phyloP scores from a whole-genome alignment of 345 rosid species.

The Aquilaria yunnanensis region DNA sequence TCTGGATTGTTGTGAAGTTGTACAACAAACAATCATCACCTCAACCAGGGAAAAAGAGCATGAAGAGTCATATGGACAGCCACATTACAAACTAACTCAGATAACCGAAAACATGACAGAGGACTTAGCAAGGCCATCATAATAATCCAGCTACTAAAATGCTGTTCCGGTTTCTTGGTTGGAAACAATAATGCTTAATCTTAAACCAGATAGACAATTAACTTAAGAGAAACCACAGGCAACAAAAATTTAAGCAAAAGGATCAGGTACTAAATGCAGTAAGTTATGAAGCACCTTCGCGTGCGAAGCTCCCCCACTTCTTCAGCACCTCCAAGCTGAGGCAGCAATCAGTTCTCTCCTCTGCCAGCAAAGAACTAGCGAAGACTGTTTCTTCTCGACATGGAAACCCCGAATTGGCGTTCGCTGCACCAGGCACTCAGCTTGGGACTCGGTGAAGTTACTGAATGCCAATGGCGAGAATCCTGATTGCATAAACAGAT shows the following conservation, averaged over 20 bases:
- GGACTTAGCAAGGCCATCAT: conserved; percentile 22
- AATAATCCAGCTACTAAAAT: conserved; percentile 27
- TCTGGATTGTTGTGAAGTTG: conserved; percentile 18
- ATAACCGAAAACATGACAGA: conserved; percentile 13
- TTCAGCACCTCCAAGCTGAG: conserved; percentile 86
- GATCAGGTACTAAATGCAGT: conserved; percentile 31
- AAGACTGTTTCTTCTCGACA: conserved; percentile 68
- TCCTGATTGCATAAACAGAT: conserved; percentile 60
- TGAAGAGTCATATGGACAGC: conserved; percentile 12
- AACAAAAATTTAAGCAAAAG: conserved; percentile 17
- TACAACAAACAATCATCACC: conserved; percentile 17
- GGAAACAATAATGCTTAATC: conserved; percentile 22
- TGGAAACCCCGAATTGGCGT: conserved; percentile 67
- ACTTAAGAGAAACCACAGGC: conserved; percentile 26
- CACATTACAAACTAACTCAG: conserved; percentile 17
- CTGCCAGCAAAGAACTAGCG: conserved; percentile 85
- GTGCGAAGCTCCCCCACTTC: conserved; percentile 2
- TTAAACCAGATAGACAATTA: conserved; percentile 43
- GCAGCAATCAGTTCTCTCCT: conserved; percentile 77
- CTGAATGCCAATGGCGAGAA: conserved; percentile 63
- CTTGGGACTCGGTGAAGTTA: conserved; percentile 77
- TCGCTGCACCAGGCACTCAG: conserved; percentile 74
- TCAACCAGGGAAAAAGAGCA: conserved; percentile 16
- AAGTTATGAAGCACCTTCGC: conserved; percentile 27
- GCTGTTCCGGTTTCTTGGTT: conserved; percentile 29